Evolutionary conservation across 352 stramenopile genomes (phyloP).

Genomic region (Pythium oligandrum): DNA sequence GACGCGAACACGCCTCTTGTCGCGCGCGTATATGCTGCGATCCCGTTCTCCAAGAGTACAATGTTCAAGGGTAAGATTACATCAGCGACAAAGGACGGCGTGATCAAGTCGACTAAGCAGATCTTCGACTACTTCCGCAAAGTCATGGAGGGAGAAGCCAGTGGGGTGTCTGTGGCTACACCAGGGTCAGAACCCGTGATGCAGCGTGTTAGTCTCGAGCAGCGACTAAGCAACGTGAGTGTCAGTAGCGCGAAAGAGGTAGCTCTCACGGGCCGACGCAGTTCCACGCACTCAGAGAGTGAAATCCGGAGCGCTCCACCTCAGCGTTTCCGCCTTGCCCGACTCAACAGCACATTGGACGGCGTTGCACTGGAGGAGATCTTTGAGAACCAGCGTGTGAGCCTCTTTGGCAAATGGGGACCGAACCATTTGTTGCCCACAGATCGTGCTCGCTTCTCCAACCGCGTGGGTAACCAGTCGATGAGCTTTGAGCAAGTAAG

Average conservation of each 20-base stretch:
- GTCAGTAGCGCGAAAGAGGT: not conserved
- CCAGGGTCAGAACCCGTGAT: not conserved
- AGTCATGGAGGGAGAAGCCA: slow-evolving; percentile 9
- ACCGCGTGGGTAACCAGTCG: slow-evolving; percentile 69
- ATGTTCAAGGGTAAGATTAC: slow-evolving; percentile 86
- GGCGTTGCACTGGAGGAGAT: slow-evolving; percentile 81
- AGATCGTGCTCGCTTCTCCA: slow-evolving; percentile 75
- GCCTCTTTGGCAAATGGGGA: slow-evolving; percentile 85
- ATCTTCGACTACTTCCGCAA: slow-evolving; percentile 44
- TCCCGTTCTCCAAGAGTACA: slow-evolving; percentile 80
- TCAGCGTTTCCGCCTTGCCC: slow-evolving; percentile 29
- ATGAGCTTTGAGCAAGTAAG: slow-evolving; percentile 78
- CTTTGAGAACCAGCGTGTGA: slow-evolving; percentile 86
- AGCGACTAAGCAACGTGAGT: slow-evolving; percentile 1
- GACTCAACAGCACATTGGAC: slow-evolving; percentile 67
- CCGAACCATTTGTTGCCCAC: slow-evolving; percentile 81
- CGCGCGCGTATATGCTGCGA: slow-evolving; percentile 52
- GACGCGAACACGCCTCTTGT: slow-evolving; percentile 32
- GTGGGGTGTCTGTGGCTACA: too few relatives aligned
- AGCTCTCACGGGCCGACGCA: not conserved
- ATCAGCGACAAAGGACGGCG: slow-evolving; percentile 59
- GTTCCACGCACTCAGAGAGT: not conserved
- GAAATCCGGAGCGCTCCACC: not conserved
- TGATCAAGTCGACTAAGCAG: slow-evolving; percentile 52
- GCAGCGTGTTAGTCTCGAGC: not conserved